Percentiles rank a stretch among this genome's conserved stretches.
Evolutionary conservation across 2,329 filamentous ascomycete genomes (phyloP).

Genomic region (Paraphaeosphaeria minitans): DNA sequence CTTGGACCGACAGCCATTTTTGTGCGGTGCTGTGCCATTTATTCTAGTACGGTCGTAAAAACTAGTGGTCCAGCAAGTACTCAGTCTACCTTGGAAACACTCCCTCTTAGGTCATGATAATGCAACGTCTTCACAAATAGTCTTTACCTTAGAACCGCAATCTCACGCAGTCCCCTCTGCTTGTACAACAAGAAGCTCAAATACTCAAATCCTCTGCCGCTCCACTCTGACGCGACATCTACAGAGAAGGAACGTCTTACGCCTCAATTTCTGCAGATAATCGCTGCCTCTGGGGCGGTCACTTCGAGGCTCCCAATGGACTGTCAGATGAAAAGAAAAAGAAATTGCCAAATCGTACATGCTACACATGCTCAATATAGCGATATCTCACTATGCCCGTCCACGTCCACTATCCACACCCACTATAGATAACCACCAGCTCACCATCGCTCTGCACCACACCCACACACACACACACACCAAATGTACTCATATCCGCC

Average conservation of each 20-base stretch:
- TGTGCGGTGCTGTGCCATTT: too few species aligned
- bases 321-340: too few species aligned
- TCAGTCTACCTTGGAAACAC: not conserved
- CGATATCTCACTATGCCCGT: too few species aligned
- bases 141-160: not conserved
- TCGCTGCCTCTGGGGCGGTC: not conserved
- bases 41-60: too few species aligned
- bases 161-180: not conserved
- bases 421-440: too few species aligned
- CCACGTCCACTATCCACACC: too few species aligned
- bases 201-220: not conserved
- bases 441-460: not conserved
- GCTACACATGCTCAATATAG: too few species aligned
- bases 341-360: too few species aligned
- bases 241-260: not conserved
- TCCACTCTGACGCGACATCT: not conserved
- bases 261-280: not conserved
- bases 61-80: too few species aligned
- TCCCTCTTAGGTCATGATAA: not conserved
- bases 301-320: not conserved
- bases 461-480: not conserved
- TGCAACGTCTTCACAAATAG: not conserved
- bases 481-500: not conserved
- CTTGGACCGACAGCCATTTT: too few species aligned
- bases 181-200: not conserved